phyloP scores from a whole-genome alignment of 257 asterid genomes.

The Leptodermis oblonga region DNA sequence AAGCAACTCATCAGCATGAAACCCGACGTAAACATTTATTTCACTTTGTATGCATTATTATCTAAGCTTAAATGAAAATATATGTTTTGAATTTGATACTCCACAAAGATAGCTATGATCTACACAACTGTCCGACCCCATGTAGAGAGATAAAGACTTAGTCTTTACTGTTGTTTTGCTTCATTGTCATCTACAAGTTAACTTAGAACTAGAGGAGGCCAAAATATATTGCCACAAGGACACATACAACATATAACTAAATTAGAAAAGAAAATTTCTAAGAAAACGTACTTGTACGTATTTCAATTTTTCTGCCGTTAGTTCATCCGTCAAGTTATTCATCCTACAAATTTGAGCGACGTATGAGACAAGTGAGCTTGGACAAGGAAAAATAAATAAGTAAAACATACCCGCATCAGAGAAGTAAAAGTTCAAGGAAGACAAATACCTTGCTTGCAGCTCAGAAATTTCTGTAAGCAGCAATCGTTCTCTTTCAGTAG shows the following conservation, averaged over 20 bases:
- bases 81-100: too few relatives aligned
- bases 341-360: conserved; percentile 51
- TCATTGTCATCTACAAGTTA: not conserved
- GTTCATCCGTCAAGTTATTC: conserved; percentile 78
- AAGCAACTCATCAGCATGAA: conserved; percentile 10
- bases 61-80: too few relatives aligned
- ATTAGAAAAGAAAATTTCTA: not conserved
- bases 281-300: conserved; percentile 64
- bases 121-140: too few relatives aligned
- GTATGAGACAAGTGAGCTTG: conserved; percentile 1
- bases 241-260: not conserved
- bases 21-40: too few relatives aligned
- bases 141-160: too few relatives aligned
- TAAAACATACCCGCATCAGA: not conserved
- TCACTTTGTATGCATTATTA: too few relatives aligned
- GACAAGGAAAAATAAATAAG: not conserved
- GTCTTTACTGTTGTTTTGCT: not conserved
- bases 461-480: conserved; percentile 72
- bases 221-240: not conserved
- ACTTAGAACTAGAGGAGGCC: not conserved
- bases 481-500: conserved; percentile 77
- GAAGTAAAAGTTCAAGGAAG: conserved; percentile 3
- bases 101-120: too few relatives aligned
- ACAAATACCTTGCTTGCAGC: conserved; percentile 75
- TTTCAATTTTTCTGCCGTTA: conserved; percentile 67